Evolutionary conservation across 2,329 filamentous ascomycete genomes (phyloP), one percentile per base, ranked within the genome.

Genomic region (Emmonsiellopsis sp.): DNA sequence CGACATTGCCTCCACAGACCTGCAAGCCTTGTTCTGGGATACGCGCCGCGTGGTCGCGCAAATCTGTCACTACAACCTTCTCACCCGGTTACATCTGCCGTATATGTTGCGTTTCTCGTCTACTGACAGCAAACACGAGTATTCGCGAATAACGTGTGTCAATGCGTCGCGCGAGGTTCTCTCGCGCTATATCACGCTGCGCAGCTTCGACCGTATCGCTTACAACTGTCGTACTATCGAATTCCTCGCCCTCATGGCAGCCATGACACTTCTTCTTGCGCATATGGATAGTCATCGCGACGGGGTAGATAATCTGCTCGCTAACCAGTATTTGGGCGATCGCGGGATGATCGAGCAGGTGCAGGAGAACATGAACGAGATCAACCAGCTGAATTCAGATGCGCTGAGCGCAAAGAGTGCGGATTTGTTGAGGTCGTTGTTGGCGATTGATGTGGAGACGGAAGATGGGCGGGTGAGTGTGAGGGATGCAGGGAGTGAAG

Each of bases 31-130:
- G 2, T 60, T 70, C 11, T 45, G 56, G 21, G 63, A 73, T 36
- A 68, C 63, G 47, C 54, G 61, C 5, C 68, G 68, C 2, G 57
- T 75, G 6, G 70, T 77, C 57, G 61, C 71, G 2, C 79, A 82
- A 54, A 67, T 81, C 31, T 70, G 71, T 9, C 76, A 81, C 57
- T 75, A 75, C 58, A 71, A 74, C 45, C 68, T 81, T 2, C 63
- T 80, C 10, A 73, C 77, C 42, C 70, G 78, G 6, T 69, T 82
- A 0, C 79, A 83, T 53, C 69, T 82, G 2, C 80, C 79, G 0
- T 81, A 76, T 55, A 76, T 82, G 66, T 70, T 81, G 14, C 71
- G 69, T 14, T 27, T 27, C 21, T 27, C 21, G 21, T 27, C 21
- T 27, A 27, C 21, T 27, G 21, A 27, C 3, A 27, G 21, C 21